phyloP scores from a whole-genome alignment of 164 flowering plant genomes.

The Vitis riparia region DNA sequence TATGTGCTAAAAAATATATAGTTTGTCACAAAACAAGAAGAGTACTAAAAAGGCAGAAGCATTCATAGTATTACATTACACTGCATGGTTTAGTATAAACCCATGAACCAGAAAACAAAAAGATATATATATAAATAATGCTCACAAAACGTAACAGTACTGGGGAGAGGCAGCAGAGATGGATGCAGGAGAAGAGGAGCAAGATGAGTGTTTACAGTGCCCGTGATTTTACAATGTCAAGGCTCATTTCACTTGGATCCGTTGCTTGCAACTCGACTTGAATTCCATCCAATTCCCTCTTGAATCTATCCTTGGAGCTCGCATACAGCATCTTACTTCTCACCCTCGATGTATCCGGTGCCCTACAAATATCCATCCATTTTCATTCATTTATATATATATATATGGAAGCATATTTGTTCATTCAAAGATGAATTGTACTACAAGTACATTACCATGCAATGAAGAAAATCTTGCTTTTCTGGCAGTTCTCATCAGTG shows the following conservation, averaged over 20 bases:
- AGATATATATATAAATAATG: not conserved
- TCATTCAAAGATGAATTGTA: not conserved
- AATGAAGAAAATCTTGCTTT: conserved; percentile 87
- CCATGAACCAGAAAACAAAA: not conserved
- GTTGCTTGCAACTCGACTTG: conserved; percentile 85
- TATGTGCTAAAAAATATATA: no score
- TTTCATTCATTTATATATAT: no score
- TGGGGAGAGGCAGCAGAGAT: not conserved
- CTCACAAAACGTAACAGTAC: not conserved
- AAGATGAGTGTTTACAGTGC: conserved; percentile 33
- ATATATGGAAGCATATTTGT: no score
- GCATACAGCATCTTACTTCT: conserved; percentile 83
- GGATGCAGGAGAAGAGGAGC: not conserved
- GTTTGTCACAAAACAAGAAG: not conserved
- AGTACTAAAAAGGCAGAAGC: not conserved
- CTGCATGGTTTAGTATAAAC: conserved; percentile 1
- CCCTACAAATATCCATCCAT: conserved; percentile 19
- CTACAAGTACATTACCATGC: conserved; percentile 52
- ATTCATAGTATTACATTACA: conserved; percentile 18
- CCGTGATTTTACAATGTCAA: conserved; percentile 61
- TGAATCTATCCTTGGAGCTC: conserved; percentile 84
- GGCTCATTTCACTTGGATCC: conserved; percentile 80
- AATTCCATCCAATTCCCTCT: conserved; percentile 78
- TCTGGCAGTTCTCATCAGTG: conserved; percentile 81
- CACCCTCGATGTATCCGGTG: conserved; percentile 70